Percentiles rank a stretch among this genome's conserved stretches.
Evolutionary conservation across 2,329 filamentous ascomycete genomes (phyloP).

Genomic region (Fusarium sp.): DNA sequence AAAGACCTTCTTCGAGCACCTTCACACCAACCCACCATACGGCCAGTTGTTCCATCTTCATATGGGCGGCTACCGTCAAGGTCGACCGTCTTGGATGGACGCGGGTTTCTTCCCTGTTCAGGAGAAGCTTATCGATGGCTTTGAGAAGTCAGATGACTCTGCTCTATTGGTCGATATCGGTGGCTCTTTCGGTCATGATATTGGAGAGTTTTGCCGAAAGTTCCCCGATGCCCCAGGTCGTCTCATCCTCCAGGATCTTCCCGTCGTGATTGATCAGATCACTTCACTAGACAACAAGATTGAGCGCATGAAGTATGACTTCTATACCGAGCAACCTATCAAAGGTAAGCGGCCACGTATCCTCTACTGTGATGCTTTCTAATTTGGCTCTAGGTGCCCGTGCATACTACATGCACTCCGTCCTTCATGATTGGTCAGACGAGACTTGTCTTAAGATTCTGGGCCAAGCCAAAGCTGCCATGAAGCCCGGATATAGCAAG

Average conservation of each 20-base stretch:
- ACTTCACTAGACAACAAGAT: slow-evolving; percentile 44
- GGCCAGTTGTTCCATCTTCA: slow-evolving; percentile 50
- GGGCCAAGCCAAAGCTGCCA: slow-evolving; percentile 44
- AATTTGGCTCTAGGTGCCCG: slow-evolving; percentile 43
- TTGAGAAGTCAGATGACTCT: slow-evolving; percentile 39
- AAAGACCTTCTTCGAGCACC: slow-evolving; percentile 48
- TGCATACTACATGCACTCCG: slow-evolving; percentile 53
- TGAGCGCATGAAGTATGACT: slow-evolving; percentile 54
- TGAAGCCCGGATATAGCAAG: slow-evolving; percentile 51
- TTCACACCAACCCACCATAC: slow-evolving; percentile 42
- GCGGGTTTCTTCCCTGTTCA: slow-evolving; percentile 48
- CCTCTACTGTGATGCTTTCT: too few species aligned
- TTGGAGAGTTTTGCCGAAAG: slow-evolving; percentile 46
- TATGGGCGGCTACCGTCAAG: slow-evolving; percentile 50
- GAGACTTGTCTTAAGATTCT: slow-evolving; percentile 46
- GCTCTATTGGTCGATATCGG: slow-evolving; percentile 49
- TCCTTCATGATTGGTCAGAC: slow-evolving; percentile 56
- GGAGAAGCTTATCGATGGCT: slow-evolving; percentile 44
- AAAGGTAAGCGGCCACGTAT: too few species aligned
- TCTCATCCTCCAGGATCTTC: slow-evolving; percentile 60
- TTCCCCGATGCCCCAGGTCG: slow-evolving; percentile 51
- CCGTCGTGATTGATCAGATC: slow-evolving; percentile 50
- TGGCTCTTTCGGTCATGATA: slow-evolving; percentile 49
- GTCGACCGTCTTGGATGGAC: slow-evolving; percentile 48
- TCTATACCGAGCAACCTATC: slow-evolving; percentile 56